Evolutionary conservation across 352 stramenopile species (phyloP).

Genomic region (Phytophthora vignae): DNA sequence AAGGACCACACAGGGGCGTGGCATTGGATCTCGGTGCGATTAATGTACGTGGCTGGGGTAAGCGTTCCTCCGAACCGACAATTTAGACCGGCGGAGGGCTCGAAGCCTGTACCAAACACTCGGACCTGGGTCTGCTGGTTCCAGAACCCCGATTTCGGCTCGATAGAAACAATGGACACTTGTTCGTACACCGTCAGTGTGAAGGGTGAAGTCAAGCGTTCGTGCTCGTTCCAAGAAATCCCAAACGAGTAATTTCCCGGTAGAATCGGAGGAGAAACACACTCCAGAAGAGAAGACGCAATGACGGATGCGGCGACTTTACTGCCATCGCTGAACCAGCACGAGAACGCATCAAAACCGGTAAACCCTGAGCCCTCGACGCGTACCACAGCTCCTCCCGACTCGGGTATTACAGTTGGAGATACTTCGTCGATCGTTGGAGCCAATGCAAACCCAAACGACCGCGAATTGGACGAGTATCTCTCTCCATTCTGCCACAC

Average conservation of each 20-base stretch:
- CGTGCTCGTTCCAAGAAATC: conserved; percentile 52
- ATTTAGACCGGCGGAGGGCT: conserved; percentile 8
- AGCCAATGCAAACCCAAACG: conserved; percentile 29
- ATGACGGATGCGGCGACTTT: conserved; percentile 22
- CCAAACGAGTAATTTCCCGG: conserved; percentile 43
- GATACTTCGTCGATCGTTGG: conserved; percentile 27
- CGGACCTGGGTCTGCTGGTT: conserved; percentile 21
- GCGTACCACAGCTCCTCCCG: conserved; percentile 22
- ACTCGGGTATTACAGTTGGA: conserved; percentile 29
- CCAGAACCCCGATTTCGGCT: conserved; percentile 28
- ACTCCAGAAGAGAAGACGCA: conserved; percentile 37
- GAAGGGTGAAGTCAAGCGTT: conserved; percentile 14
- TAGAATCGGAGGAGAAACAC: conserved; percentile 24
- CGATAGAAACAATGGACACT: conserved; percentile 31
- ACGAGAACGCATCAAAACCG: conserved; percentile 20
- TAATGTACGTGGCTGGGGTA: conserved; percentile 30
- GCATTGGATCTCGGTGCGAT: conserved; percentile 29
- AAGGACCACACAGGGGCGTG: conserved; percentile 5
- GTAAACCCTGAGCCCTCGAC: conserved; percentile 31
- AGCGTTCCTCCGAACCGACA: conserved; percentile 41
- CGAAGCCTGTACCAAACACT: conserved; percentile 42
- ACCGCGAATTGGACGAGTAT: conserved; percentile 38
- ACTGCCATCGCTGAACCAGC: conserved; percentile 27
- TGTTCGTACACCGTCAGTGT: conserved; percentile 27
- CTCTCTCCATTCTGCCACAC: conserved; percentile 47